phyloP scores from a whole-genome alignment of 2,329 filamentous ascomycete genomes.

The Colletotrichum musae region DNA sequence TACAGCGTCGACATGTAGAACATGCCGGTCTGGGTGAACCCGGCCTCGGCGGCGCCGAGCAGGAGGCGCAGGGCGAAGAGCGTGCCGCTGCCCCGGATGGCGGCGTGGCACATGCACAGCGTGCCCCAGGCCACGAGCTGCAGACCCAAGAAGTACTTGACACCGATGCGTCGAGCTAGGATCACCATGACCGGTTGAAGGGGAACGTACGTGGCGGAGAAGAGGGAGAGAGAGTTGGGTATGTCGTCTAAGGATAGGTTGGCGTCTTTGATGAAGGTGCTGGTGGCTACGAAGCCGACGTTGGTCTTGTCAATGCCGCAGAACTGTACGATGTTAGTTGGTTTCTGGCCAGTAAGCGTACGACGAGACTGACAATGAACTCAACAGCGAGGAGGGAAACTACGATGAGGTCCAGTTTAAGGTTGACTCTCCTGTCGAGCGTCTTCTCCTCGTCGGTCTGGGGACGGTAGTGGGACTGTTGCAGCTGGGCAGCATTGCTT shows the following conservation, averaged over 20 bases:
- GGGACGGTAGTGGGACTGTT: conserved; percentile 34
- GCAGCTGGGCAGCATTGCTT: not conserved
- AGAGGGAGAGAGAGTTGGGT: conserved; percentile 44
- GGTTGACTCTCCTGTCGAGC: conserved; percentile 40
- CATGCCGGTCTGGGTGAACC: conserved; percentile 44
- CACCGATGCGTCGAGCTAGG: conserved; percentile 42
- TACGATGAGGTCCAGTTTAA: conserved; percentile 41
- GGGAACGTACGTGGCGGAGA: conserved; percentile 44
- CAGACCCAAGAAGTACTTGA: conserved; percentile 39
- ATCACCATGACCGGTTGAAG: conserved; percentile 45
- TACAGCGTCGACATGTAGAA: conserved; percentile 44
- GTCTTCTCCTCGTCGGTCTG: conserved; percentile 36
- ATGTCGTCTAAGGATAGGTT: conserved; percentile 43
- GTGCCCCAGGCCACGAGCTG: conserved; percentile 42
- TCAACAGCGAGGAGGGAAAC: conserved; percentile 40
- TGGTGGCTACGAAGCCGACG: conserved; percentile 45
- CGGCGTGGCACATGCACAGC: conserved; percentile 44
- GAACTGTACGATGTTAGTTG: conserved; percentile 26
- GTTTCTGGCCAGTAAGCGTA: not conserved
- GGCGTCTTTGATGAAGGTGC: conserved; percentile 43
- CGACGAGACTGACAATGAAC: conserved; percentile 39
- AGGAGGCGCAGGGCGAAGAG: conserved; percentile 43
- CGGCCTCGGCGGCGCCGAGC: conserved; percentile 43
- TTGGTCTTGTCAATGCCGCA: conserved; percentile 46
- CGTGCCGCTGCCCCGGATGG: conserved; percentile 31